phyloP scores from a whole-genome alignment of 2,329 filamentous ascomycete genomes.

The Bimuria novae-zelandiae region DNA sequence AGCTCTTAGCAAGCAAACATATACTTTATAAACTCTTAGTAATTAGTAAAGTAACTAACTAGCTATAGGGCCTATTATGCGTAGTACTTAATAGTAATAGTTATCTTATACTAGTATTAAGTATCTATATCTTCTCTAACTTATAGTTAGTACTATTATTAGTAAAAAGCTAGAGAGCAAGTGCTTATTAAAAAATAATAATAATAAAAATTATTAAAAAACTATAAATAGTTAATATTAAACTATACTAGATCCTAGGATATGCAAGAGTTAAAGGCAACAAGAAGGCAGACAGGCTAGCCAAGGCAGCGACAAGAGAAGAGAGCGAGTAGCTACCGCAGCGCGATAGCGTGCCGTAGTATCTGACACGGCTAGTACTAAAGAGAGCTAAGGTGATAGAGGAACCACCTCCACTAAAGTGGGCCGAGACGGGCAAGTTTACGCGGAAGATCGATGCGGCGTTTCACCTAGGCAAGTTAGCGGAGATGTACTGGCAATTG shows the following conservation, averaged over 20 bases:
- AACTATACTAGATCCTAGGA: conserved; percentile 21
- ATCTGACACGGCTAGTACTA: too few relatives aligned
- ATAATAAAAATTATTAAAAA: conserved; percentile 14
- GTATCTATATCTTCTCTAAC: too few relatives aligned
- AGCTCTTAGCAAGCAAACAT: conserved; percentile 12
- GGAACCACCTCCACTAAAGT: too few relatives aligned
- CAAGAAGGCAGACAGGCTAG: conserved; percentile 17
- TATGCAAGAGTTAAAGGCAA: conserved; percentile 20
- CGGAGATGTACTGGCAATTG: too few relatives aligned
- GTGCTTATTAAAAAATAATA: conserved; percentile 13
- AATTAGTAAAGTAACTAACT: conserved; percentile 10
- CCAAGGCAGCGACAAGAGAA: conserved; percentile 8
- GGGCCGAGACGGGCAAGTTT: too few relatives aligned
- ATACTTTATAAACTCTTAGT: conserved; percentile 12
- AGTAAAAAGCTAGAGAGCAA: conserved; percentile 5
- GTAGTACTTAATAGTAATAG: too few relatives aligned
- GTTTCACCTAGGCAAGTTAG: too few relatives aligned
- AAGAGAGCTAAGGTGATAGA: too few relatives aligned
- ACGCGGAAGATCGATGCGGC: too few relatives aligned
- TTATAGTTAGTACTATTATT: too few relatives aligned
- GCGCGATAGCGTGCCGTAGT: conserved; percentile 4
- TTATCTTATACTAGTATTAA: too few relatives aligned
- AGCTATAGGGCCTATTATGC: too few relatives aligned
- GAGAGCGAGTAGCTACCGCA: conserved; percentile 18
- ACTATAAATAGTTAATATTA: conserved; percentile 16